Evolutionary conservation across 192 early-diverging fungal species (phyloP).

Genomic region (Linnemannia zychae): DNA sequence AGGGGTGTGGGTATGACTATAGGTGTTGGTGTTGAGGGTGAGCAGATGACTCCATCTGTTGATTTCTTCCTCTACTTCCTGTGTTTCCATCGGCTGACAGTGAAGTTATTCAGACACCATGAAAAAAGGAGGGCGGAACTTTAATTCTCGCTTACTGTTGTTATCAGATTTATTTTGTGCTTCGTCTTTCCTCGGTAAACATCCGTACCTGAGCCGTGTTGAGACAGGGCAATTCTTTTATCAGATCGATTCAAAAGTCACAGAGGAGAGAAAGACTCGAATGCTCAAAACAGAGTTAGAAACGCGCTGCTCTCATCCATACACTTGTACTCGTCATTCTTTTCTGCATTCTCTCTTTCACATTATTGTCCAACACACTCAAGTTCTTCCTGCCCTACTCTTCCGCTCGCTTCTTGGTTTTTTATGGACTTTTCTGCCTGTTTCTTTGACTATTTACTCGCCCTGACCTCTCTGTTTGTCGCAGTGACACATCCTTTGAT

Average conservation of each 20-base stretch:
- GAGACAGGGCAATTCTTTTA: background rate
- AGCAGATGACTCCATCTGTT: background rate
- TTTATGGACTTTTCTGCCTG: no score
- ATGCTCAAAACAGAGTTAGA: slow-evolving; percentile 1
- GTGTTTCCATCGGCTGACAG: slow-evolving; percentile 3
- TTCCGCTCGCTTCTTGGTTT: no score
- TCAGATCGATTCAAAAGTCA: slow-evolving; percentile 2
- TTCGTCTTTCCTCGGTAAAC: background rate
- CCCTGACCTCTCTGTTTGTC: no score
- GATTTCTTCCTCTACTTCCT: background rate
- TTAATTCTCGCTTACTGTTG: background rate
- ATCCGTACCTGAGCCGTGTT: background rate
- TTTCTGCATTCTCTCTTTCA: background rate
- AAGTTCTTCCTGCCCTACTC: background rate
- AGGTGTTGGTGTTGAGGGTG: background rate
- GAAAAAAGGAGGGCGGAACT: background rate
- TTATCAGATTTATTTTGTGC: background rate
- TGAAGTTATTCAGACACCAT: background rate
- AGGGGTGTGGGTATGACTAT: background rate
- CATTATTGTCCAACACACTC: background rate
- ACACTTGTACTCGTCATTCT: background rate
- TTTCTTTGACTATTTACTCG: no score
- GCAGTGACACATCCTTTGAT: no score
- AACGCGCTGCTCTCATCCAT: background rate
- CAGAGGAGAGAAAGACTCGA: background rate